These are phyloP conservation scores for Calonectria hawksworthii DNA, from an alignment of 2,329 filamentous ascomycete species.

Conservation along the genomic window DNA sequence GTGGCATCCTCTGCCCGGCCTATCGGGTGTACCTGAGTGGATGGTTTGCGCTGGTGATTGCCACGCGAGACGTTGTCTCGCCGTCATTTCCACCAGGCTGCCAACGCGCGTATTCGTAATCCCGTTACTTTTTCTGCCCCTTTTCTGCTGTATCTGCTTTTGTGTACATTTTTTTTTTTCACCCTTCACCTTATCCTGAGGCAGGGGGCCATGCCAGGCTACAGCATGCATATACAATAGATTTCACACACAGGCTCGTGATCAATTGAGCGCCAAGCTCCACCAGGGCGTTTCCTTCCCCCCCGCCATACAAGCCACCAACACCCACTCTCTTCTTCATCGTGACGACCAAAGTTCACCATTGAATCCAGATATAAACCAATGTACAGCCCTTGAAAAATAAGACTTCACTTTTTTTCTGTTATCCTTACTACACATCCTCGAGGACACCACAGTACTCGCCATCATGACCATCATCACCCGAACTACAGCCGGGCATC, in stretches of 20 bases:
- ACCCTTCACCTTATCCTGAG: not conserved
- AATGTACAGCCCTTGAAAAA: not conserved
- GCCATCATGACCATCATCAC: conserved; percentile 2
- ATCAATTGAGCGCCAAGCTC: not conserved
- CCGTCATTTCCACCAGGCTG: not conserved
- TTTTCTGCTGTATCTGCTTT: not conserved
- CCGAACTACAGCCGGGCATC: not conserved
- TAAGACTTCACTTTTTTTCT: not conserved
- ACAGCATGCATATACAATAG: not conserved
- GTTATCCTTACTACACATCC: not conserved
- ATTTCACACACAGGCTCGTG: not conserved
- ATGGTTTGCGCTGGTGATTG: not conserved
- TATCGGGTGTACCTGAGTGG: not conserved
- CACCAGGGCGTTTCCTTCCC: not conserved
- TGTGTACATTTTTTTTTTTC: not conserved
- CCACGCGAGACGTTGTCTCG: not conserved
- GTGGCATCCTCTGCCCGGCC: not conserved
- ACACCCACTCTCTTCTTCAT: not conserved
- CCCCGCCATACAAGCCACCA: not conserved
- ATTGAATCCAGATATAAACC: not conserved
- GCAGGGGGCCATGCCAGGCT: too few relatives aligned
- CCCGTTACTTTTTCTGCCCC: not conserved
- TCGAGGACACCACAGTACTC: not conserved
- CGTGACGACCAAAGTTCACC: not conserved
- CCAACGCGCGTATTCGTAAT: not conserved